Evolutionary conservation across 2,329 filamentous ascomycete genomes (phyloP), one percentile per base, ranked within the genome.

Genomic region (Fusarium sp.): DNA sequence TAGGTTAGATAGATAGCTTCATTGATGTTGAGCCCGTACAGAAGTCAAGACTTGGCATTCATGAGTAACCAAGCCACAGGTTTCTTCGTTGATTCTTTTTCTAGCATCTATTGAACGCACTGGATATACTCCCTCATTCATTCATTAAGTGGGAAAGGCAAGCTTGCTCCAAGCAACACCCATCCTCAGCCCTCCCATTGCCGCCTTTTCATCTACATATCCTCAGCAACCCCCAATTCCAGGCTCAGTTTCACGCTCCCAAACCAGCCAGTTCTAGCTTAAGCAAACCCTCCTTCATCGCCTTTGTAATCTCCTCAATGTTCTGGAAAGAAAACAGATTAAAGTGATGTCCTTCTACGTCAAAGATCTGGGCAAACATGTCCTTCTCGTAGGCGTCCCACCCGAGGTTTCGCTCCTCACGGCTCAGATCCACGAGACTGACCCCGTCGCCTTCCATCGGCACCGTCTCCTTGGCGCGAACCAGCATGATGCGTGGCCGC

Each of bases 341-440:
- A 70, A 87, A 90, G 72, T 90, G 88, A 66, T 89, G 84, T 0
- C 88, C 87, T 1, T 87, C 82, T 2, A 89, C 81, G 13, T 87
- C 84, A n/a, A 88, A 68, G 2, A 88, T 82, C 14, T 84, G 78
- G 30, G 79, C 77, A 13, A 90, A 84, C 75, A 89, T 82, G 25
- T 80, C 79, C 32, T 81, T 81, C 25, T 84, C 80, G 52, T 90
- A 88, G 10, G 71, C 59, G 3, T 84, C 85, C 88, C 88, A 90
- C 11, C 88, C 88, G 2, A 90, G 81, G 60, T 80, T 75, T 3
- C 73, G 77, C 18, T 87, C 84, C 0, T 78, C 68, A 1, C 88
- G 84, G 25, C 82, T 75, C n/a, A 84, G 67, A 66, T 90, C 88
- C 11, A 89, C 82, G 5, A 80, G 74, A 34, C 77, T 79, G 37